phyloP scores from a whole-genome alignment of 352 stramenopile genomes.

The Pythium sp. region DNA sequence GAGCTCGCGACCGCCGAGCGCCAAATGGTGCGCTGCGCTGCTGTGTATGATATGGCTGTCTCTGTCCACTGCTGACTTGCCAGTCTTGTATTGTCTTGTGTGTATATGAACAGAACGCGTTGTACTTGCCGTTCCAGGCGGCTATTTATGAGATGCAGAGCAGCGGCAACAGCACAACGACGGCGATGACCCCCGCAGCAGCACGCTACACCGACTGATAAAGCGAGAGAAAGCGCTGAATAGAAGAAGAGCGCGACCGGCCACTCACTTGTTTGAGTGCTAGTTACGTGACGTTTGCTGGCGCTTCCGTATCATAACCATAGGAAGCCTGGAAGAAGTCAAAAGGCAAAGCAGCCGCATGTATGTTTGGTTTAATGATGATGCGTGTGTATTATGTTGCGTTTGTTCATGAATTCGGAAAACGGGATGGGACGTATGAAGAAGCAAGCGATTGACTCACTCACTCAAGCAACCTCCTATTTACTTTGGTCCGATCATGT shows the following conservation, averaged over 20 bases:
- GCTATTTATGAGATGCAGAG: slow-evolving; percentile 60
- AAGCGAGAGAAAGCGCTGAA: background rate
- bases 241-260: too few species aligned
- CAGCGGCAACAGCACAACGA: slow-evolving; percentile 9
- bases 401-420: too few species aligned
- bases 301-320: background rate
- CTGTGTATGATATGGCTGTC: background rate
- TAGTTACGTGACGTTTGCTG: too few species aligned
- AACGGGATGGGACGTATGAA: too few species aligned
- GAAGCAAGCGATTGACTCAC: background rate
- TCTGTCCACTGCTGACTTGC: too few species aligned
- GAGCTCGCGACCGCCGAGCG: slow-evolving; percentile 44
- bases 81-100: background rate
- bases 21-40: slow-evolving; percentile 32
- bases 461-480: background rate
- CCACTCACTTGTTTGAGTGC: too few species aligned
- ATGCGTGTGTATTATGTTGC: too few species aligned
- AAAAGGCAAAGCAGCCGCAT: background rate
- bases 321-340: too few species aligned
- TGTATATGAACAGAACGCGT: slow-evolving; percentile 31
- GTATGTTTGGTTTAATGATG: too few species aligned
- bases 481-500: slow-evolving; percentile 94
- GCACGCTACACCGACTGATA: slow-evolving; percentile 4
- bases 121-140: slow-evolving; percentile 55
- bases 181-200: background rate